These are phyloP conservation scores for Taphrina deformans DNA, from an alignment of 1,139 yeast genomes.

Conservation along the genomic window DNA sequence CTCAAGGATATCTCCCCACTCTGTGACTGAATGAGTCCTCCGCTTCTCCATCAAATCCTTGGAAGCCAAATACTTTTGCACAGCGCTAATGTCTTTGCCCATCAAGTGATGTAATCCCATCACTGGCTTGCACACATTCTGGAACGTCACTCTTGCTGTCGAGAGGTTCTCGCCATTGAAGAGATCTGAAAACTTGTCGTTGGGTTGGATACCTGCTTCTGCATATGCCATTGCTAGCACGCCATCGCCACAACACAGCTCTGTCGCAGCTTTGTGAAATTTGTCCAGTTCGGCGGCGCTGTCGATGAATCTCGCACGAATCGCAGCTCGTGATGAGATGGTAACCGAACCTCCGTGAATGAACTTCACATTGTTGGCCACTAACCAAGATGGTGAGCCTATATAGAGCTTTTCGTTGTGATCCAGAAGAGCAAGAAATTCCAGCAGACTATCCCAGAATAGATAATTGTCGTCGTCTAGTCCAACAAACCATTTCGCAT, in stretches of 20 bases:
- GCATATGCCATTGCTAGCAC: constrained; percentile 43
- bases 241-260: constrained; percentile 47
- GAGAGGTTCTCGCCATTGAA: constrained; percentile 16
- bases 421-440: constrained; percentile 41
- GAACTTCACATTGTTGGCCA: constrained; percentile 39
- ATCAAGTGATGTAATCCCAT: constrained; percentile 22
- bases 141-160: background rate
- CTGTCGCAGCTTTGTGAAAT: constrained; percentile 41
- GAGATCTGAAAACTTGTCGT: constrained; percentile 1
- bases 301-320: constrained; percentile 41
- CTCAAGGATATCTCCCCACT: constrained; percentile 1
- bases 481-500: constrained; percentile 46
- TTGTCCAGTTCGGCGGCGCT: constrained; percentile 38
- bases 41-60: no score
- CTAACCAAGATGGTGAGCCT: constrained; percentile 40
- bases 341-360: constrained; percentile 50
- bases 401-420: constrained; percentile 43
- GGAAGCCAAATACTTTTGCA: background rate
- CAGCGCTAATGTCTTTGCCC: background rate
- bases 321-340: constrained; percentile 45
- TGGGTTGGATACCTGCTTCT: constrained; percentile 36
- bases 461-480: constrained; percentile 48
- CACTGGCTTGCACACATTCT: constrained; percentile 11
- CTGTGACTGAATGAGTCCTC: background rate
- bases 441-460: constrained; percentile 43